A percentile compares a stretch with the other conserved stretches of the same genome.
Conservation (phyloP, 2,329 filamentous ascomycete species). For the Alternaria atra region DNA sequence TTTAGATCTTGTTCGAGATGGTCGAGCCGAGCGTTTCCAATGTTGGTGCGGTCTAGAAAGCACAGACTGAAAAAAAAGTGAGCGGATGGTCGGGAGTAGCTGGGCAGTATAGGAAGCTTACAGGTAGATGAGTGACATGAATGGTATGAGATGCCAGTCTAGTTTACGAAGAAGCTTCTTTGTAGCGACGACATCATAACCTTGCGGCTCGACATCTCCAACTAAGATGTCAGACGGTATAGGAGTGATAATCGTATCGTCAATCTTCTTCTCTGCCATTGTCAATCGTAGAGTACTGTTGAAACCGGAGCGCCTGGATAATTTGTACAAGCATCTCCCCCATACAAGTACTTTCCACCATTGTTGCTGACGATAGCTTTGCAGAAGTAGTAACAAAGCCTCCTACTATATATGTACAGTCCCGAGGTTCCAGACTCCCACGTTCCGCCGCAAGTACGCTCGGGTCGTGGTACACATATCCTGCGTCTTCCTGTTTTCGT, state of each 20-base stretch:
- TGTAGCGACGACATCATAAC: conserved; percentile 54
- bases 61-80: background rate
- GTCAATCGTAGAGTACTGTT: background rate
- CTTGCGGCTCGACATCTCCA: conserved; percentile 38
- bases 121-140: conserved; percentile 68
- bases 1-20: conserved; percentile 49
- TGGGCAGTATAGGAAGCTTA: conserved; percentile 26
- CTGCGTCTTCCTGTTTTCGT: conserved; percentile 17
- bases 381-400: background rate
- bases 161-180: conserved; percentile 63
- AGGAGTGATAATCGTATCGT: conserved; percentile 14
- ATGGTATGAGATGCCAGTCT: conserved; percentile 66
- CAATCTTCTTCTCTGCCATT: conserved; percentile 24
- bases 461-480: conserved; percentile 1
- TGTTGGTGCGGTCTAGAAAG: conserved; percentile 47
- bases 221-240: conserved; percentile 18
- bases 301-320: too few species aligned
- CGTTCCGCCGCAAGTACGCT: background rate
- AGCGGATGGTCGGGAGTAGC: background rate
- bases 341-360: conserved; percentile 4
- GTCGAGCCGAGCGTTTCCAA: conserved; percentile 55
- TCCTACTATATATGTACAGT: conserved; percentile 8
- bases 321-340: background rate
- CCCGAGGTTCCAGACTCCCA: conserved; percentile 6
- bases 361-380: background rate